Percentiles rank a stretch among this genome's conserved stretches.
Conservation (phyloP, 2,329 filamentous ascomycete genomes). For the Domatiomyces globalis region DNA sequence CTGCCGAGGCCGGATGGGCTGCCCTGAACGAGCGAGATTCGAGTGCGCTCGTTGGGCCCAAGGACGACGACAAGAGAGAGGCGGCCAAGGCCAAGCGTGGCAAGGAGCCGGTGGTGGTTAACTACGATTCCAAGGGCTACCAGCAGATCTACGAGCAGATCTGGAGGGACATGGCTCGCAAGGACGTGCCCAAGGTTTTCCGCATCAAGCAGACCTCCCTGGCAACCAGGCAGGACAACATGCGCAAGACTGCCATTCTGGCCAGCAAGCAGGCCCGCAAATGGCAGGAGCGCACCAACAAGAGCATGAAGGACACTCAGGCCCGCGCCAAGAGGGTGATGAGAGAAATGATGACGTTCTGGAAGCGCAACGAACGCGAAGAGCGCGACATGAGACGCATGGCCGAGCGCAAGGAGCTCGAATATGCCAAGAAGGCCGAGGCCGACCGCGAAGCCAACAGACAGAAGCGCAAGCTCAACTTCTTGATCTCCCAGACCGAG, state of each 20-base stretch:
- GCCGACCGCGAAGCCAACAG: conserved; percentile 93
- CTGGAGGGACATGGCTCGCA: conserved; percentile 84
- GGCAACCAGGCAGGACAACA: conserved; percentile 78
- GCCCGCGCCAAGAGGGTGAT: conserved; percentile 94
- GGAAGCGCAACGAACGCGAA: conserved; percentile 97
- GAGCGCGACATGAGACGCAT: conserved; percentile 88
- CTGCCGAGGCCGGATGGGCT: conserved; percentile 75
- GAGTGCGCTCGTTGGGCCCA: conserved; percentile 38
- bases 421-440: conserved; percentile 92
- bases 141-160: conserved; percentile 97
- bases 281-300: conserved; percentile 96
- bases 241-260: conserved; percentile 92
- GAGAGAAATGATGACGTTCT: conserved; percentile 99
- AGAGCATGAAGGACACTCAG: conserved; percentile 95
- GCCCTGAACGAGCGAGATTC: conserved; percentile 39
- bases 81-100: conserved; percentile 31
- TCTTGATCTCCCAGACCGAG: conserved; percentile 96
- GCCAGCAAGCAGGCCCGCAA: conserved; percentile 93
- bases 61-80: conserved; percentile 38
- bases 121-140: conserved; percentile 80
- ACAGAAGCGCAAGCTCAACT: conserved; percentile 97
- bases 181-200: conserved; percentile 84
- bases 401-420: conserved; percentile 88
- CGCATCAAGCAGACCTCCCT: conserved; percentile 78
- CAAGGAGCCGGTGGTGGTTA: conserved; percentile 37